These are phyloP conservation scores for Pholiota microspora DNA, from an alignment of 768 basidiomycete genomes.

Conservation along the genomic window DNA sequence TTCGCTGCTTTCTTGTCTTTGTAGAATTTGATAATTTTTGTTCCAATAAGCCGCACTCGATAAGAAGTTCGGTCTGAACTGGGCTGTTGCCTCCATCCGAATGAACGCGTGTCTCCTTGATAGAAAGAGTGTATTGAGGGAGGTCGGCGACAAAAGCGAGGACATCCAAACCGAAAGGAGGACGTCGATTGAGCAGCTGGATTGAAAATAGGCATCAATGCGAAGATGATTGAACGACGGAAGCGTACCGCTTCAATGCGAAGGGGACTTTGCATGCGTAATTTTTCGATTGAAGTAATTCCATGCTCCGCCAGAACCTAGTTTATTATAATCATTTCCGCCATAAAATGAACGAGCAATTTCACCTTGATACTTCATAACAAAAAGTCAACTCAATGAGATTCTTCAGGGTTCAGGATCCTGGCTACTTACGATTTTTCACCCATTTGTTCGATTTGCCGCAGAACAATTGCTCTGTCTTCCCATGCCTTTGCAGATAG, in stretches of 20 bases:
- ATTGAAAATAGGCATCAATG: not conserved
- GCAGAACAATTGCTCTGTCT: slow-evolving; percentile 76
- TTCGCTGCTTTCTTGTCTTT: slow-evolving; percentile 43
- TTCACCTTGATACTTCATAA: slow-evolving; percentile 32
- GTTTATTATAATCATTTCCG: not conserved
- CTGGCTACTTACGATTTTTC: slow-evolving; percentile 74
- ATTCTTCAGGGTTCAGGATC: not conserved
- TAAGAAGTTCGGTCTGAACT: slow-evolving; percentile 53
- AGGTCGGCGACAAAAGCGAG: slow-evolving; percentile 58
- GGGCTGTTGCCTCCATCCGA: slow-evolving; percentile 47
- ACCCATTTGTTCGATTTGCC: slow-evolving; percentile 88
- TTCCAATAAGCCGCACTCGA: slow-evolving; percentile 55
- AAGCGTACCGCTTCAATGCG: slow-evolving; percentile 60
- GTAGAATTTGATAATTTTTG: slow-evolving; percentile 19
- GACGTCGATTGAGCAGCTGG: slow-evolving; percentile 70
- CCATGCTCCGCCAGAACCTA: slow-evolving; percentile 77
- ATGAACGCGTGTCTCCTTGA: slow-evolving; percentile 45
- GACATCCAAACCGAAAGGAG: slow-evolving; percentile 74
- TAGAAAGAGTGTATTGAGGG: slow-evolving; percentile 57
- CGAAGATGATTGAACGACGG: not conserved
- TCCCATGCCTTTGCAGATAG: slow-evolving; percentile 91
- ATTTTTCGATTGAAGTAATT: slow-evolving; percentile 55
- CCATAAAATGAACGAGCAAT: not conserved
- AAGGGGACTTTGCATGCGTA: slow-evolving; percentile 55
- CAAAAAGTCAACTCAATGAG: not conserved